phyloP scores from a whole-genome alignment of 108 stramenopile species.

The Cyclotella cryptica region DNA sequence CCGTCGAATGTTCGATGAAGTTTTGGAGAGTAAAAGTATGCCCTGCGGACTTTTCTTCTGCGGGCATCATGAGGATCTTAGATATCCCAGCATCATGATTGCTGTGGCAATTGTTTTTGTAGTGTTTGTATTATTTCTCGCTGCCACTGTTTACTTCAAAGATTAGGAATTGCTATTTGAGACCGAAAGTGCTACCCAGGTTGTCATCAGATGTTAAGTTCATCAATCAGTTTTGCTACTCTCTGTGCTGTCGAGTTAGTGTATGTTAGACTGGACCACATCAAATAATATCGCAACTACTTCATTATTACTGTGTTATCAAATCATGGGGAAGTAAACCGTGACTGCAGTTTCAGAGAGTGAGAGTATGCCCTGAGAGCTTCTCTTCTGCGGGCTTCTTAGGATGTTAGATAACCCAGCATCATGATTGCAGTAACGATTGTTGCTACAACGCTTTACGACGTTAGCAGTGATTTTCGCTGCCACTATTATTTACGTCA shows the following conservation, averaged over 20 bases:
- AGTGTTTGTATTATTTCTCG: slow-evolving; percentile 46
- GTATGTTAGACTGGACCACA: no score
- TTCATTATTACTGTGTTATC: no score
- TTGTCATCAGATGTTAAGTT: no score
- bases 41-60: slow-evolving; percentile 89
- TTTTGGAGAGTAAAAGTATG: slow-evolving; percentile 60
- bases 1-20: slow-evolving; percentile 77
- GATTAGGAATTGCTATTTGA: slow-evolving; percentile 18
- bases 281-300: no score
- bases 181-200: no score
- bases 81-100: slow-evolving; percentile 73
- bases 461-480: slow-evolving; percentile 45
- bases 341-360: slow-evolving; percentile 73
- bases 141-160: slow-evolving; percentile 39
- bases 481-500: slow-evolving; percentile 44
- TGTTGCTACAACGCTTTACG: no score
- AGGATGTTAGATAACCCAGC: slow-evolving; percentile 77
- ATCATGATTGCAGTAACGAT: slow-evolving; percentile 69
- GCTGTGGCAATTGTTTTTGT: slow-evolving; percentile 58
- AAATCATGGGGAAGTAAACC: no score
- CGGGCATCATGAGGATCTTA: slow-evolving; percentile 88
- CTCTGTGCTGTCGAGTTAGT: no score
- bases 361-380: slow-evolving; percentile 72
- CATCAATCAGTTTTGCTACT: no score
- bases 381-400: slow-evolving; percentile 89